Base-by-base conservation (phyloP, 2,329 filamentous ascomycete genomes). In the Diplodia scrobiculata region DNA sequence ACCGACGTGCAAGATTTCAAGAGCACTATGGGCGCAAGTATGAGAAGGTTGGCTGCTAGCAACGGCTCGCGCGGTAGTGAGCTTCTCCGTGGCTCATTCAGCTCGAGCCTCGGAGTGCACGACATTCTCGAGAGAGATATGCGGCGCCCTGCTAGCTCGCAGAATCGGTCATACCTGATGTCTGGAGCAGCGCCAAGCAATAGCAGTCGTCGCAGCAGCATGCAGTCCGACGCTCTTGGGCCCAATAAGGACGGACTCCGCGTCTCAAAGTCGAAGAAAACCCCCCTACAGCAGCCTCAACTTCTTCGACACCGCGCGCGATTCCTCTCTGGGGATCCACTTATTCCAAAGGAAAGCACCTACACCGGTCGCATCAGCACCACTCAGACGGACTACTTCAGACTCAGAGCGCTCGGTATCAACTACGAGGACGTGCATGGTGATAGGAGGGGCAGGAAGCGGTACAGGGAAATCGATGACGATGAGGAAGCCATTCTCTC, bases 371-470 rank as follows among this genome's bases (percentile, higher is more conserved):
- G 73, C 45, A 71, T 78, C 48, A 80, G 81, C 70, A 79, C 78
- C 2, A 84, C 82, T 0, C 76, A 79, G 32, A 80, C 81, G 0
- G 80, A 81, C 60, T 85, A 83, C 72, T 85, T 84, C 74, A 74
- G 77, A 51, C 74, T 84, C 34, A 81, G 82, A 63, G 81, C 82
- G 1, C 73, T 80, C 70, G 83, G 83, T 9, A 73, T 84, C 53
- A 78, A 81, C 66, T 74, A 76, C n/a, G 64, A 66, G n/a, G 66
- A 67, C 19, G 36, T 66, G 27, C 27, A 60, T 38, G 34, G 55
- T n/a, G 58, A 50, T 29, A 48, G 27, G 27, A 73, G 73, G 11
- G 73, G 68, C 67, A 60, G 38, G 45, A 77, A 76, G 68, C 75
- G 72, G 10, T 73, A 70, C 67, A 45, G 63, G 5, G 51, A 47